These are phyloP conservation scores for Rhizopus sp. DNA, from an alignment of 371 early-diverging fungal species.

Conservation along the genomic window DNA sequence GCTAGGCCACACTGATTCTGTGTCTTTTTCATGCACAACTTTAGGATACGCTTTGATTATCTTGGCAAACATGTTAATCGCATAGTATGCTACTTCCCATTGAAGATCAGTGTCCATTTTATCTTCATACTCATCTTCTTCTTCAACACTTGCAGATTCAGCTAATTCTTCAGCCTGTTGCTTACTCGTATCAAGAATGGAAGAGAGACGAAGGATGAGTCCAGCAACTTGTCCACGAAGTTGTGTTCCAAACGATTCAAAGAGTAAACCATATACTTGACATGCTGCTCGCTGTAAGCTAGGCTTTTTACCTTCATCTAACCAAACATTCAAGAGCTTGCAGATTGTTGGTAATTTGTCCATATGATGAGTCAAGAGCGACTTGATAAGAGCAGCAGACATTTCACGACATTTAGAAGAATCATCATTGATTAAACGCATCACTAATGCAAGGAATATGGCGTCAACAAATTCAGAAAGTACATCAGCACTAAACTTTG, in stretches of 20 bases:
- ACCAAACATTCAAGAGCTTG: slow-evolving; percentile 75
- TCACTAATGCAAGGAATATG: slow-evolving; percentile 82
- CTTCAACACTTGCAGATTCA: slow-evolving; percentile 34
- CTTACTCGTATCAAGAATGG: slow-evolving; percentile 53
- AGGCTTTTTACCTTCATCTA: slow-evolving; percentile 54
- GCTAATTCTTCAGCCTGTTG: slow-evolving; percentile 43
- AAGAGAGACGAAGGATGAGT: slow-evolving; percentile 51
- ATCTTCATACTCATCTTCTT: slow-evolving; percentile 43
- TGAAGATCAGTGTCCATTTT: slow-evolving; percentile 57
- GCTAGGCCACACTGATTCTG: slow-evolving; percentile 57
- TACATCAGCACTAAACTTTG: slow-evolving; percentile 76
- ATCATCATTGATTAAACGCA: slow-evolving; percentile 88
- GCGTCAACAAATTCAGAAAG: slow-evolving; percentile 77
- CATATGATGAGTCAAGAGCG: slow-evolving; percentile 59
- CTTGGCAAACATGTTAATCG: slow-evolving; percentile 76
- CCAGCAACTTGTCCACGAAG: slow-evolving; percentile 56
- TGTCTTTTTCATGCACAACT: slow-evolving; percentile 42
- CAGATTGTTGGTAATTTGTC: slow-evolving; percentile 58
- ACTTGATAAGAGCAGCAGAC: slow-evolving; percentile 75
- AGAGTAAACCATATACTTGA: slow-evolving; percentile 83
- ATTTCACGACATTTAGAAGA: slow-evolving; percentile 89
- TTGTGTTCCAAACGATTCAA: slow-evolving; percentile 72
- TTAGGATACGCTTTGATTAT: slow-evolving; percentile 60
- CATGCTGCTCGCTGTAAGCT: slow-evolving; percentile 74
- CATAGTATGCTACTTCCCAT: slow-evolving; percentile 88